Base-by-base conservation (phyloP, 2,329 filamentous ascomycete genomes). In the Trichoderma aggressivum region DNA sequence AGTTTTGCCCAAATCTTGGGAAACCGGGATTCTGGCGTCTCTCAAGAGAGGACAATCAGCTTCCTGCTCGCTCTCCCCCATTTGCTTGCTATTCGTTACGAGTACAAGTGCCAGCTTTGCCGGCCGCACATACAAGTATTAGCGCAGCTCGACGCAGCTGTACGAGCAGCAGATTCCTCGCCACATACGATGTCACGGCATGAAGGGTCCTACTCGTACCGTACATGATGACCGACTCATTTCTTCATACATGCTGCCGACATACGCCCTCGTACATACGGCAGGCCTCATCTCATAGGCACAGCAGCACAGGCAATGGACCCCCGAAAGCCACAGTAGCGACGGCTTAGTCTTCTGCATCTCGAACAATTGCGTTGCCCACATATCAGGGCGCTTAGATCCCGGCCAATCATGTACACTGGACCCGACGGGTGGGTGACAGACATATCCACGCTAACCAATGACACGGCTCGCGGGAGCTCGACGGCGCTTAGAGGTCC, bases 401-500 rank as follows among this genome's bases (percentile, higher is more conserved):
- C 53, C 63, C 74, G 60, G 72, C 80, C 80, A 81, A 81, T 81
- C 79, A 81, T 70, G 70, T 71, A 69, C 61, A 69, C 72, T 60
- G 73, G 59, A 71, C 74, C 72, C 66, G 70, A 64, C 73, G 73
- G 74, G 74, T 79, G 76, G 76, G 79, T 81, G 79, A 81, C 77
- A 74, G 75, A 74, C 74, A 74, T 71, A 65, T 63, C 72, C 71
- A 72, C 60, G 69, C 70, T 59, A 70, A 62, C 79, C 79, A 81
- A 81, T 81, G 34, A 75, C 24, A 60, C 64, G 53, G 69, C 55
- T 65, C 56, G 68, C 64, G 56, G 56, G 58, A 66, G 74, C 72
- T 74, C 65, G 72, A 75, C 75, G 79, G 80, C 80, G 80, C 80
- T 81, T 81, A 81, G 70, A 64, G 70, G 73, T 72, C 64, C 71